Evolutionary conservation across 176 grass and related monocot genomes (phyloP).

Genomic region (Oryza nivara): DNA sequence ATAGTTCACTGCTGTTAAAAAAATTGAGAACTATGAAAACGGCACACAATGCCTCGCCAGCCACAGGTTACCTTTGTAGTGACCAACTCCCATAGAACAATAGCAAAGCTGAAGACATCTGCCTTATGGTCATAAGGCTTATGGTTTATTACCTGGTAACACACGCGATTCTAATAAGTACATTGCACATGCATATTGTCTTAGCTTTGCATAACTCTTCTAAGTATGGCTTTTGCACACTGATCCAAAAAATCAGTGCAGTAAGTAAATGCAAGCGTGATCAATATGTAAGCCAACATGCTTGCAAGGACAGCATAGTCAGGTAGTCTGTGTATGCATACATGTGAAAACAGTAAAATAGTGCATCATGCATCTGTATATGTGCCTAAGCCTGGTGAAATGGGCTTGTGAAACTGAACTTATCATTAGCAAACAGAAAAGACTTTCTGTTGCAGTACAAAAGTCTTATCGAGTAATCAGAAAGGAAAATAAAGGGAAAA

Average conservation of each 20-base stretch:
- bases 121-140: constrained; percentile 81
- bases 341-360: background rate
- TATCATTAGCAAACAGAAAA: constrained; percentile 4
- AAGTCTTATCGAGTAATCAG: background rate
- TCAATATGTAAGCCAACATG: background rate
- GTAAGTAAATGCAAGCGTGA: constrained; percentile 3
- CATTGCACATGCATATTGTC: background rate
- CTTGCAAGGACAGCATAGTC: no score
- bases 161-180: constrained; percentile 32
- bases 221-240: background rate
- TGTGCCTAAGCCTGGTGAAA: background rate
- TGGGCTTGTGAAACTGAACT: background rate
- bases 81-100: constrained; percentile 87
- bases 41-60: background rate
- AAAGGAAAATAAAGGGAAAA: constrained; percentile 14
- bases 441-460: background rate
- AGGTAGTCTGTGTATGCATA: background rate
- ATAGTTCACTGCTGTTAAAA: background rate
- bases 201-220: background rate
- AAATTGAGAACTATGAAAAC: constrained; percentile 3
- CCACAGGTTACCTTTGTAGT: constrained; percentile 78
- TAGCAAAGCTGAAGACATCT: constrained; percentile 95
- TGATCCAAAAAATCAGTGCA: background rate
- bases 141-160: constrained; percentile 90
- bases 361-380: background rate